phyloP scores from a whole-genome alignment of 768 basidiomycete species.

The Mycena rebaudengoi region DNA sequence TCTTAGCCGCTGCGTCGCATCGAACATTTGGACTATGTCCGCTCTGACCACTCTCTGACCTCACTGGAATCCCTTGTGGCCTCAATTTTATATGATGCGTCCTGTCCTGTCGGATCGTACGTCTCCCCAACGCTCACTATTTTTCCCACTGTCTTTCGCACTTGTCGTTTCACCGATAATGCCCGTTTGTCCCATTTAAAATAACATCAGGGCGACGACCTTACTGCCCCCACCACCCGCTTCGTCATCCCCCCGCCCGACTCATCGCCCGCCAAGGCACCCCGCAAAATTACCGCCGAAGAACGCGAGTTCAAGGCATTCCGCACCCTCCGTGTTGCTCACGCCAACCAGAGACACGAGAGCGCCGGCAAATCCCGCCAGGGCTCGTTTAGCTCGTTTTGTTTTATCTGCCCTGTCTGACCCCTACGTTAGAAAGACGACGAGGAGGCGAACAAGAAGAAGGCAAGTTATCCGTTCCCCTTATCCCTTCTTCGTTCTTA shows the following conservation, averaged over 20 bases:
- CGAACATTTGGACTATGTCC: too few species aligned
- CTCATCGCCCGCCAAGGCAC: slow-evolving; percentile 75
- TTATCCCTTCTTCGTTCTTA: slow-evolving; percentile 21
- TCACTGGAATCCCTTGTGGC: too few species aligned
- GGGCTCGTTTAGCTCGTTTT: slow-evolving; percentile 55
- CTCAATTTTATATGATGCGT: too few species aligned
- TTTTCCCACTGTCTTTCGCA: too few species aligned
- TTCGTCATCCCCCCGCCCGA: slow-evolving; percentile 71
- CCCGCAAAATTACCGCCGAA: slow-evolving; percentile 91
- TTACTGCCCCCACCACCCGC: slow-evolving; percentile 80
- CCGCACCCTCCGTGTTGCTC: slow-evolving; percentile 85
- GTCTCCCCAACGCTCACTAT: too few species aligned
- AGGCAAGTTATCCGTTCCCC: slow-evolving; percentile 61
- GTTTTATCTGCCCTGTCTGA: slow-evolving; percentile 1
- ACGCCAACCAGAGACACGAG: slow-evolving; percentile 84
- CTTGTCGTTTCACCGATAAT: too few species aligned
- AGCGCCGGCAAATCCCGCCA: slow-evolving; percentile 88
- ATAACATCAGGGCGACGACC: slow-evolving; percentile 75
- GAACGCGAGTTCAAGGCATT: slow-evolving; percentile 92
- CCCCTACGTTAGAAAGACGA: slow-evolving; percentile 75
- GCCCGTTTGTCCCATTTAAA: slow-evolving; percentile 1
- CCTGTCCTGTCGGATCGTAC: too few species aligned
- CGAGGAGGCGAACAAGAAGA: slow-evolving; percentile 93
- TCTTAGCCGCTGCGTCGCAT: too few species aligned
- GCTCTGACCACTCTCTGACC: too few species aligned